Base-by-base conservation (phyloP, 257 asterid species). In the Lycium ferocissimum region DNA sequence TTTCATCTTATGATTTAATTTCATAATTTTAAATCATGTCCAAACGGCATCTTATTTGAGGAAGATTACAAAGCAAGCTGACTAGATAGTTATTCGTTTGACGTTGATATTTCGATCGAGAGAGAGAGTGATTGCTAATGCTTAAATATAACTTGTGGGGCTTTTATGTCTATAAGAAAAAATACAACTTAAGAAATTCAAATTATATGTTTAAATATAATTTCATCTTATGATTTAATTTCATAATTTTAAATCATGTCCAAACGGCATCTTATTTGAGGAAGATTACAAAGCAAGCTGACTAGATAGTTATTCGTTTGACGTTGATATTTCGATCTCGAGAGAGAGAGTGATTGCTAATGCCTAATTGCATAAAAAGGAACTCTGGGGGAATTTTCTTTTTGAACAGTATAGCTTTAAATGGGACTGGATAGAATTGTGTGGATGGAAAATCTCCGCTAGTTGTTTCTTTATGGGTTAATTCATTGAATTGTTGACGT, bases 251-350 rank as follows among this genome's bases (percentile, higher is more conserved):
- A 26, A 26, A 26, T 26, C 33, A 26, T 26, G 1, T 26, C 33
- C 33, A 26, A 26, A 26, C 33, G 33, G 33, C 33, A 26, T 1
- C 33, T 0, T 26, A 26, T 26, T 26, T 26, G 33, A 26, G 33
- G 33, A 26, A 51, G 33, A 49, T 18, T 49, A 75, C 3, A 13
- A 76, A 76, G 22, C 22, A 22, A 22, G 47, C 10, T 76, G 81
- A 22, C 33, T 9, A 49, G 81, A 26, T 51, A 62, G 43, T 51
- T 53, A 78, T 26, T 26, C 65, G 82, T 53, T 53, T 78, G 82
- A 78, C 6, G 65, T 78, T 78, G 82, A 53, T 78, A 40, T 78
- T 76, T 78, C 33, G 33, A 26, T 26, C 33, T n/a, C n/a, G n/a
- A 2, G 9, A 38, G 7, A 2, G 4, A 71, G 4, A 40, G 33